phyloP scores from a whole-genome alignment of 768 basidiomycete genomes.

The Macrolepiota fuliginosa region DNA sequence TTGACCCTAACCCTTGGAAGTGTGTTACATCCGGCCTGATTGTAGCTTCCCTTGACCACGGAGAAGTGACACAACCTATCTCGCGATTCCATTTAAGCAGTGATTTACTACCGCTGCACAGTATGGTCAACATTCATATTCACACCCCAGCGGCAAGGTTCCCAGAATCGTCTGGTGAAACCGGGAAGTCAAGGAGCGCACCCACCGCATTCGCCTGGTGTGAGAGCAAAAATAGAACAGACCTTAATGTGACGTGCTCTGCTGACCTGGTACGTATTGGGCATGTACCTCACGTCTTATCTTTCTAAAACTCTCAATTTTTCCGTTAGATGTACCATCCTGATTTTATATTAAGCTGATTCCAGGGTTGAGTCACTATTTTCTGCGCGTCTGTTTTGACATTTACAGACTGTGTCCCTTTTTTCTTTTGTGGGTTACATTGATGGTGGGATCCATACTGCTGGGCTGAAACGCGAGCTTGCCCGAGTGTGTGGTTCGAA shows the following conservation, averaged over 20 bases:
- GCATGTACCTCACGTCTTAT: too few species aligned
- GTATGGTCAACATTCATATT: slow-evolving; percentile 28
- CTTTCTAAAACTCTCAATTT: too few species aligned
- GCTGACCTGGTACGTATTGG: too few species aligned
- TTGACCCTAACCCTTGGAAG: slow-evolving; percentile 16
- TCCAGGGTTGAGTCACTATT: too few species aligned
- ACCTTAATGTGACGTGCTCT: background rate
- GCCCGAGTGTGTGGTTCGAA: too few species aligned
- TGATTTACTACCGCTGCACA: slow-evolving; percentile 22
- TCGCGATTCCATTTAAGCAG: background rate
- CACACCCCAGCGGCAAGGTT: slow-evolving; percentile 28
- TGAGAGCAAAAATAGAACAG: background rate
- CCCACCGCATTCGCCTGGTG: background rate
- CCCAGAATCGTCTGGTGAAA: slow-evolving; percentile 10
- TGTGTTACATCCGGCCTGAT: slow-evolving; percentile 34
- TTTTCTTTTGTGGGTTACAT: too few species aligned
- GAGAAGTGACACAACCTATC: slow-evolving; percentile 16
- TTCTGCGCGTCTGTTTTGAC: too few species aligned
- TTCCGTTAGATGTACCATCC: too few species aligned
- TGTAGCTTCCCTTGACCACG: slow-evolving; percentile 26
- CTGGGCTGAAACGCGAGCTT: too few species aligned
- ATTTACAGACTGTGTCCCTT: too few species aligned
- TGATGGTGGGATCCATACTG: too few species aligned
- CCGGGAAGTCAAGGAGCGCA: background rate
- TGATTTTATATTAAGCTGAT: too few species aligned